Evolutionary conservation across 2,329 filamentous ascomycete genomes (phyloP), one percentile per base, ranked within the genome.

Genomic region (Xylariaceae sp.): DNA sequence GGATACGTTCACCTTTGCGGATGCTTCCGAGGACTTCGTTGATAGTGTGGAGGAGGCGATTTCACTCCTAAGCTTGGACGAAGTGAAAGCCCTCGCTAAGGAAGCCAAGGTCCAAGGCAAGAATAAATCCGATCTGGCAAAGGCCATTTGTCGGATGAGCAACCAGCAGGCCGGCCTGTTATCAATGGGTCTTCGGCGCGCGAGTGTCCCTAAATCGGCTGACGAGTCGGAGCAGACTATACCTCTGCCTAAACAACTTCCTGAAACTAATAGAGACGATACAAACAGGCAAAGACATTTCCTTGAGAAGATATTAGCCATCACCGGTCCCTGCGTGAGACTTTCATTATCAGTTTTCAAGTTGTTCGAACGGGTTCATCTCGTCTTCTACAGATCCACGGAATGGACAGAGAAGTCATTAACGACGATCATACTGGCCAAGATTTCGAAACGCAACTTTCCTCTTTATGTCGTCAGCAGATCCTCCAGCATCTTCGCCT

Each of bases 381-480:
- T 99, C 2, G 92, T 99, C 34, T 99, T 97, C 73, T 97, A 97
- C 73, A 83, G 93, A 60, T 97, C 92, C 8, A 95, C 91, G 0
- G 90, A 96, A 72, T 99, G 94, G 94, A 96, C 92, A 0, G 93
- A 97, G 68, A 97, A 96, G 73, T 97, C 93, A 1, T 78, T 99
- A 11, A 97, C 91, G 1, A 93, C 92, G 0, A 93, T 97, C 56
- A 96, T 99, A 50, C 81, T 99, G 4, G 90, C 94, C 6, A 92
- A 93, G 64, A 96, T 96, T 59, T 90, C 92, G 1, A 83, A 86
- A 49, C 83, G 90, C 42, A 94, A 92, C 71, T 99, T 97, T 65
- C 92, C 93, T 0, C 80, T 88, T 2, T 99, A 96, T 69, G 83
- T 97, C 18, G 92, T 97, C 4, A 96, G 89, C 61, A 85, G 94